These are phyloP conservation scores for Aspergillus flavus DNA, from an alignment of 2,329 filamentous ascomycete genomes.

Conservation along the genomic window DNA sequence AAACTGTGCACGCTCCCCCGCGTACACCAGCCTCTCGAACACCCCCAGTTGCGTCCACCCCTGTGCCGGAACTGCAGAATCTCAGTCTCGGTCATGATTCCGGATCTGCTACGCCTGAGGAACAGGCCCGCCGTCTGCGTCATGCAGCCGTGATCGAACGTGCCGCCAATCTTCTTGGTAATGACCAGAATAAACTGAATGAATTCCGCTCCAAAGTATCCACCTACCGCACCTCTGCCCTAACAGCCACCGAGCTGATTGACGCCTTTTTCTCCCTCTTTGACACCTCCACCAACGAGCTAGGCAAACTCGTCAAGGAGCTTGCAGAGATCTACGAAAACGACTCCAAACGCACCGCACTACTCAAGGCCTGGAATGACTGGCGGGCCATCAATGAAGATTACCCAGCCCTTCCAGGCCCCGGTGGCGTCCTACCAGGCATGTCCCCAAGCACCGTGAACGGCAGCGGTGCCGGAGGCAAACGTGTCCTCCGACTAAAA, in stretches of 20 bases:
- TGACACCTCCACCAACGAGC: constrained; percentile 74
- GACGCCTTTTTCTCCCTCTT: constrained; percentile 88
- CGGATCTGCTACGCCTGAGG: constrained; percentile 65
- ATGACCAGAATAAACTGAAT: constrained; percentile 72
- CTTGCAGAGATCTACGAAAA: constrained; percentile 92
- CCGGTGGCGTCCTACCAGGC: constrained; percentile 67
- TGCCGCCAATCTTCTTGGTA: constrained; percentile 76
- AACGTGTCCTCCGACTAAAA: constrained; percentile 66
- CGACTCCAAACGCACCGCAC: constrained; percentile 67
- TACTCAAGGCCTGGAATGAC: constrained; percentile 88
- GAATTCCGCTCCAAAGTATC: constrained; percentile 82
- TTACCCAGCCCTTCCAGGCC: constrained; percentile 82
- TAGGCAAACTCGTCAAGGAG: constrained; percentile 89
- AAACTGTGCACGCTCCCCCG: constrained; percentile 50
- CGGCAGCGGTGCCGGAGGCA: constrained; percentile 63
- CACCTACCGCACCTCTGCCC: constrained; percentile 69
- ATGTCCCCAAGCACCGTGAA: constrained; percentile 47
- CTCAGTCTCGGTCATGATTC: constrained; percentile 50
- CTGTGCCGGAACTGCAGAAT: constrained; percentile 51
- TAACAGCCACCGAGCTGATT: constrained; percentile 75
- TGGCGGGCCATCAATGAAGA: constrained; percentile 97
- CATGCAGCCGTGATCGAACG: constrained; percentile 86
- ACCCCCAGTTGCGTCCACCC: constrained; percentile 30
- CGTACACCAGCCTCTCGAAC: constrained; percentile 29
- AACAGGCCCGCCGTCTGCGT: constrained; percentile 76